Evolutionary conservation across 148 eudicot genomes (phyloP).

Genomic region (Diospyros kaki): DNA sequence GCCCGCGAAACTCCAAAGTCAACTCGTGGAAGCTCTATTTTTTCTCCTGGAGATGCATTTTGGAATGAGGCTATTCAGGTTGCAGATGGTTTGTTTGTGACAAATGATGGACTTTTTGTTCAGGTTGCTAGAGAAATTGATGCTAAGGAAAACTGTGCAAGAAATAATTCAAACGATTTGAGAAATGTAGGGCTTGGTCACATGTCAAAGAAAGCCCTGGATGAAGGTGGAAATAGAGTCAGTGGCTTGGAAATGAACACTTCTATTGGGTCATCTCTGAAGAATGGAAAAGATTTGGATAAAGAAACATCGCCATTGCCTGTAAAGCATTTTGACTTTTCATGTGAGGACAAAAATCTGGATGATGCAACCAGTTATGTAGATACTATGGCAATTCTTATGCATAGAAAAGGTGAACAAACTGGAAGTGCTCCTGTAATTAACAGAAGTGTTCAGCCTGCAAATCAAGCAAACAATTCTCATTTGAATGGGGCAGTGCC

Average conservation of each 20-base stretch:
- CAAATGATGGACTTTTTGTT: conserved; percentile 20
- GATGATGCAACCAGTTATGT: conserved; percentile 22
- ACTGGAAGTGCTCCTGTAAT: conserved; percentile 20
- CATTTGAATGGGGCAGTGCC: conserved; percentile 9
- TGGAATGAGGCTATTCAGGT: conserved; percentile 94
- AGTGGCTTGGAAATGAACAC: conserved; percentile 25
- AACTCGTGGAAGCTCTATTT: conserved; percentile 60
- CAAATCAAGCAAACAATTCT: conserved; percentile 12
- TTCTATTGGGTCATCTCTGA: conserved; percentile 28
- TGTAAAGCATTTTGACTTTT: conserved; percentile 87
- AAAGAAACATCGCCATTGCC: conserved; percentile 78
- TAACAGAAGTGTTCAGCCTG: conserved; percentile 18
- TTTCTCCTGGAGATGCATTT: conserved; percentile 94
- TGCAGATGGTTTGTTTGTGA: conserved; percentile 67
- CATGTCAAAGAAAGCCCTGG: conserved; percentile 15
- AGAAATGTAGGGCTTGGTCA: conserved; percentile 23
- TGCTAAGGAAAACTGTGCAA: conserved; percentile 20
- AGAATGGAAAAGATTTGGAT: conserved; percentile 30
- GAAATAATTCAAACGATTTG: conserved; percentile 19
- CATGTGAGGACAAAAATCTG: conserved; percentile 45
- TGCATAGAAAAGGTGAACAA: conserved; percentile 16
- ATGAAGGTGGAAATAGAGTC: conserved; percentile 24
- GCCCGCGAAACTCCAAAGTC: conserved; percentile 75
- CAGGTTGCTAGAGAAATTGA: conserved; percentile 25
- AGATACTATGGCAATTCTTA: conserved; percentile 21